These are phyloP conservation scores for Decorospora gaudefroyi DNA, from an alignment of 2,329 filamentous ascomycete genomes.

Conservation along the genomic window DNA sequence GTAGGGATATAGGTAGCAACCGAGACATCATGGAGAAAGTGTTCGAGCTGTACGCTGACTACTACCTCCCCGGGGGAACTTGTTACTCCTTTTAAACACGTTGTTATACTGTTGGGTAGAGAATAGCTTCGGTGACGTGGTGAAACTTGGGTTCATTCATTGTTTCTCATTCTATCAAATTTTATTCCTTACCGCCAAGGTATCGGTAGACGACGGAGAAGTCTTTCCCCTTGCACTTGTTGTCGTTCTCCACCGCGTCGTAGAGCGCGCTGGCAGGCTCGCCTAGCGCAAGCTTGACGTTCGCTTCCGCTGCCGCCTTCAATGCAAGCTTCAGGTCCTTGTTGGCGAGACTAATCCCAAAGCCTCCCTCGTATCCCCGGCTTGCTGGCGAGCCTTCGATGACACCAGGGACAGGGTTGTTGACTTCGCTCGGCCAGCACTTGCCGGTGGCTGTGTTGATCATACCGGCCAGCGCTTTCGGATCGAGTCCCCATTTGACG, in stretches of 20 bases:
- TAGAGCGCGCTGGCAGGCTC: constrained; percentile 54
- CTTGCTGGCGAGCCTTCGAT: constrained; percentile 74
- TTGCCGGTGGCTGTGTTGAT: constrained; percentile 93
- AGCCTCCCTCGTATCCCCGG: constrained; percentile 66
- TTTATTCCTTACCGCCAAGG: constrained; percentile 53
- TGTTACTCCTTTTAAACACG: no score
- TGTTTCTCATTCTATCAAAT: no score
- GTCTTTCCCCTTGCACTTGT: constrained; percentile 55
- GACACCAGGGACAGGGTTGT: constrained; percentile 91
- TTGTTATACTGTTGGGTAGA: no score
- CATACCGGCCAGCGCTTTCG: constrained; percentile 74
- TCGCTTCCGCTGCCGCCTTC: constrained; percentile 52
- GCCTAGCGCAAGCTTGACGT: constrained; percentile 53
- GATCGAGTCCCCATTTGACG: constrained; percentile 64
- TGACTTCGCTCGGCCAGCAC: constrained; percentile 95
- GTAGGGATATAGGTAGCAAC: no score
- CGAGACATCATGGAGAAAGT: no score
- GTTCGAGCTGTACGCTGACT: no score
- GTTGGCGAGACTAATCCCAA: constrained; percentile 56
- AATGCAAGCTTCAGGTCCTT: constrained; percentile 57
- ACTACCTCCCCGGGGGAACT: no score
- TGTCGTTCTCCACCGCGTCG: constrained; percentile 50
- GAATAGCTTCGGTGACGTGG: no score
- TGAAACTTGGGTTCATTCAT: no score
- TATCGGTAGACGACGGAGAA: constrained; percentile 58